Evolutionary conservation across 2,329 filamentous ascomycete species (phyloP).

Genomic region (Rutstroemia sydowiana): DNA sequence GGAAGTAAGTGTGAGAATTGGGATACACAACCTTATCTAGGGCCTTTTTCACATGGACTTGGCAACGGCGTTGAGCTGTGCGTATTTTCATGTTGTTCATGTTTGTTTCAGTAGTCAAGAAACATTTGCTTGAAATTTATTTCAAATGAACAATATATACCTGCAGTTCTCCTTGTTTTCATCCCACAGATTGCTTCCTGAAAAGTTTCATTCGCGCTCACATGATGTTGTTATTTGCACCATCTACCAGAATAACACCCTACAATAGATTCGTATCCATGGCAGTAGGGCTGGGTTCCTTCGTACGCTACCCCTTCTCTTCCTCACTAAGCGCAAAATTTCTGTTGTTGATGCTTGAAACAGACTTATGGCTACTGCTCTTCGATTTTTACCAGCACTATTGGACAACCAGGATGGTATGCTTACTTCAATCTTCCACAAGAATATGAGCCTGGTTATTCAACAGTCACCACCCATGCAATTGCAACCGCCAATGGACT

Average conservation of each 20-base stretch:
- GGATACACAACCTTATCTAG: not conserved
- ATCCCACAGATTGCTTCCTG: too few species aligned
- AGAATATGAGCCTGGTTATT: not conserved
- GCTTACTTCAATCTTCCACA: not conserved
- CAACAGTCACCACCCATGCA: not conserved
- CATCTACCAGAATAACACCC: not conserved
- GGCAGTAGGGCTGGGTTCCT: not conserved
- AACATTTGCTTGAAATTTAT: too few species aligned
- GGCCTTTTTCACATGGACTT: not conserved
- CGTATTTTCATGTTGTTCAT: too few species aligned
- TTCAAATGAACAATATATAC: too few species aligned
- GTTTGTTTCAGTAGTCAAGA: too few species aligned
- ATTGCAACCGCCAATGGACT: not conserved
- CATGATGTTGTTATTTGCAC: not conserved
- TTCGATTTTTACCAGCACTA: not conserved
- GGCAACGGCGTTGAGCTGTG: not conserved
- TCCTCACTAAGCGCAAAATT: not conserved
- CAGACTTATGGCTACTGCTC: not conserved
- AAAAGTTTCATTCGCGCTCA: not conserved
- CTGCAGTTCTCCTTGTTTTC: too few species aligned
- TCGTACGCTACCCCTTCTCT: not conserved
- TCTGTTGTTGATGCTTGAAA: not conserved
- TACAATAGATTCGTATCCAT: not conserved
- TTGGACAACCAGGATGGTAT: not conserved
- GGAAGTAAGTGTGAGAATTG: not conserved